Evolutionary conservation across 2,329 filamentous ascomycete genomes (phyloP).

Genomic region (Escovopsis sp.): DNA sequence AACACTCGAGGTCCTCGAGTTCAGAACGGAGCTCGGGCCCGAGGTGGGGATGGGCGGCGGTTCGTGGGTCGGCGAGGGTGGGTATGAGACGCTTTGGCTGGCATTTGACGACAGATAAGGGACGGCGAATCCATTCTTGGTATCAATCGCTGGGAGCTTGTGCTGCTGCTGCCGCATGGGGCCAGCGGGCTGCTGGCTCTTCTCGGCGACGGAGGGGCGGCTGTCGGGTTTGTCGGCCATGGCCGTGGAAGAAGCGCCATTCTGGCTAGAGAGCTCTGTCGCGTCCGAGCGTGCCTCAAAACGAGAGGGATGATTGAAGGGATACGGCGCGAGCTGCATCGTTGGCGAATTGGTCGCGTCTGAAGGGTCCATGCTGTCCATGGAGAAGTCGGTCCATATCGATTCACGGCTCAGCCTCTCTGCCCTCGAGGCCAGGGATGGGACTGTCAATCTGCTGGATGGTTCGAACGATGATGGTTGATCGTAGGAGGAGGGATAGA

Average conservation of each 20-base stretch:
- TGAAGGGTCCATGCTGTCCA: conserved; percentile 35
- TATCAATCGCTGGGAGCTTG: conserved; percentile 33
- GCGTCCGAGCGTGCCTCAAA: conserved; percentile 4
- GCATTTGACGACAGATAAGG: conserved; percentile 26
- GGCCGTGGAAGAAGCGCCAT: conserved; percentile 7
- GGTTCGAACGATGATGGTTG: conserved; percentile 20
- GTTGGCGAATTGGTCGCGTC: conserved; percentile 16
- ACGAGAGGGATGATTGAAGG: background rate
- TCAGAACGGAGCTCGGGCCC: conserved; percentile 18
- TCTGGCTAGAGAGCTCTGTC: background rate
- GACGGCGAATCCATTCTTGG: conserved; percentile 34
- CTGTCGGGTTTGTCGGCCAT: conserved; percentile 9
- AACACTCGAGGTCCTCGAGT: conserved; percentile 27
- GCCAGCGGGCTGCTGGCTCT: no score
- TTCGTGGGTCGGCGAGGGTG: conserved; percentile 33
- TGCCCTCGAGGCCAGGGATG: conserved; percentile 26
- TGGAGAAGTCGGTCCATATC: conserved; percentile 45
- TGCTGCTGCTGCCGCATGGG: no score
- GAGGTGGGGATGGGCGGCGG: conserved; percentile 34
- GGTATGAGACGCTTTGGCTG: conserved; percentile 15
- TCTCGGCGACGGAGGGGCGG: conserved; percentile 9
- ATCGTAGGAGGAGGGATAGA: conserved; percentile 11
- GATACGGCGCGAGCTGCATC: conserved; percentile 18
- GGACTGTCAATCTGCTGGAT: conserved; percentile 32
- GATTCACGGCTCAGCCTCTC: conserved; percentile 40